Evolutionary conservation across 2,329 filamentous ascomycete genomes (phyloP), one percentile per base, ranked within the genome.

Genomic region (Fusarium keratoplasticum): DNA sequence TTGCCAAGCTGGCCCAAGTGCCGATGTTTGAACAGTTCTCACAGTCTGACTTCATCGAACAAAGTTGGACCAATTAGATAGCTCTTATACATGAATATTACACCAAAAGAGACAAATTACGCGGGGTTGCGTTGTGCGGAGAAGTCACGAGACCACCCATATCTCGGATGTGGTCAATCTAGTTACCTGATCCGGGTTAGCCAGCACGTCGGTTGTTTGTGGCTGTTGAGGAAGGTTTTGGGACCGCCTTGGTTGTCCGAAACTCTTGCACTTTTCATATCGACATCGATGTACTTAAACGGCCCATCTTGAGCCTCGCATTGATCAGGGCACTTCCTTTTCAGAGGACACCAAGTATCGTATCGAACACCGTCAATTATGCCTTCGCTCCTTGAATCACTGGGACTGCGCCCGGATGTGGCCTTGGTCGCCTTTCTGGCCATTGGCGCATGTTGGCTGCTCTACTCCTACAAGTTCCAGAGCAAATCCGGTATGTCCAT

Each of bases 111-210:
- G 22, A 31, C 52, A 38, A 38, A 27, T n/a, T 36, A 40, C 22
- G 57, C 57, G 57, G 57, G 57, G 27, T 60, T 60, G 57, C n/a
- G 36, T 31, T 9, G 36, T 60, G 57, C 57, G 57, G 57, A 60
- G 57, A 60, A 42, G 36, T 42, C 57, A 60, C 36, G 27, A 44
- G 57, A 42, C 25, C 13, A 44, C 6, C 36, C 18, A 60, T 42
- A 22, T 13, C 18, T 20, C 29, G 16, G 25, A 38, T 44, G 11
- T 61, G 63, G 63, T 50, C 63, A 35, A 61, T 52, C 42, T 5
- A 22, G 18, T 65, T 65, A 29, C 63, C 42, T 61, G 27, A 50
- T 61, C 14, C 20, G 55, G 62, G 31, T 31, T 65, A 61, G 63
- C 22, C 10, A 14, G 50, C 6, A 14, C 8, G 10, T 31, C 27